These are phyloP conservation scores for Mytilinidion resinicola DNA, from an alignment of 495 filamentous ascomycete genomes.

Conservation along the genomic window DNA sequence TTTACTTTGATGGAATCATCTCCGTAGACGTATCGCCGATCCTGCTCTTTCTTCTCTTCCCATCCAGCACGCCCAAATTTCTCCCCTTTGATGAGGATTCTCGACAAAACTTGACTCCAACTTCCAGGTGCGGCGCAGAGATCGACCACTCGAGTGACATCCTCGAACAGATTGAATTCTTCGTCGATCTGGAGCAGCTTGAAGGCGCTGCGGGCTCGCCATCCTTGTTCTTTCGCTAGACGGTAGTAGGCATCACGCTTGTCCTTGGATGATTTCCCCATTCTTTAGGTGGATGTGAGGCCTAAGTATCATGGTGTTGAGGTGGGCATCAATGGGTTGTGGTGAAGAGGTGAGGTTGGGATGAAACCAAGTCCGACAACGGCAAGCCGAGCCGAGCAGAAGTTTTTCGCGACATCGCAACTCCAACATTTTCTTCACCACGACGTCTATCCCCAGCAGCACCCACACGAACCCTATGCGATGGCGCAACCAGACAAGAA, in stretches of 20 bases:
- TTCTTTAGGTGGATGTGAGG: conserved; percentile 32
- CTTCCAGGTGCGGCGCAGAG: conserved; percentile 93
- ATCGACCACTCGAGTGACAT: conserved; percentile 88
- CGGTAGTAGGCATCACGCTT: conserved; percentile 98
- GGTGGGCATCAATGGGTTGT: background rate
- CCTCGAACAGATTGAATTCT: conserved; percentile 87
- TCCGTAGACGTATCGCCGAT: conserved; percentile 27
- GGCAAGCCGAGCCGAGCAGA: conserved; percentile 17
- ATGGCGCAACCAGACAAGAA: conserved; percentile 17
- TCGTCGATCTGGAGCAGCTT: conserved; percentile 95
- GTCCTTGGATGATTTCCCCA: conserved; percentile 98
- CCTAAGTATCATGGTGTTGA: background rate
- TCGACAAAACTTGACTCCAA: conserved; percentile 93
- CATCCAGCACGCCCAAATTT: conserved; percentile 77
- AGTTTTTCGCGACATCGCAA: conserved; percentile 13
- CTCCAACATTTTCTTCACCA: conserved; percentile 11
- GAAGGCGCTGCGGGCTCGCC: conserved; percentile 93
- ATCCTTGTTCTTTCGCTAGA: conserved; percentile 96
- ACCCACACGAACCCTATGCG: background rate
- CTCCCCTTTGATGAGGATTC: conserved; percentile 87
- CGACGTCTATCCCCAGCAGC: background rate
- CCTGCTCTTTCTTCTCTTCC: conserved; percentile 64
- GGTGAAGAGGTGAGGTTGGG: background rate
- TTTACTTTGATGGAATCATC: conserved; percentile 1
- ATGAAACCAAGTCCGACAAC: background rate